These are phyloP conservation scores for Monosporascus sp. DNA, from an alignment of 2,329 filamentous ascomycete genomes.

Conservation along the genomic window DNA sequence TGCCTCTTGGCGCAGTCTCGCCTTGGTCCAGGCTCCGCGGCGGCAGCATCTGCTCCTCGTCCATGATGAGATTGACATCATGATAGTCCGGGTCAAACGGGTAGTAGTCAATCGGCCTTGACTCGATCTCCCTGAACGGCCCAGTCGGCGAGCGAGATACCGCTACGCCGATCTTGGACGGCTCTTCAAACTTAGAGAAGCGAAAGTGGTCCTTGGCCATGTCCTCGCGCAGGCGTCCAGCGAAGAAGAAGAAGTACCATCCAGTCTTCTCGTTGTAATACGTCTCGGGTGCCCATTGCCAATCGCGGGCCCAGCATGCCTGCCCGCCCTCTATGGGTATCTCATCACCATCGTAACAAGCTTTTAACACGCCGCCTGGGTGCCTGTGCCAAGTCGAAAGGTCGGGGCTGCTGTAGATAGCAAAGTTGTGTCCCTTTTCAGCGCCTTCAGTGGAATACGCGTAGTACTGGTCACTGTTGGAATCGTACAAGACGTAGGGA, in stretches of 20 bases:
- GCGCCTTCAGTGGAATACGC: conserved; percentile 32
- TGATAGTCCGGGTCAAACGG: conserved; percentile 31
- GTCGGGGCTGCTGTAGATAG: conserved; percentile 31
- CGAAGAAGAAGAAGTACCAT: conserved; percentile 34
- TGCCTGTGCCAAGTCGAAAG: conserved; percentile 31
- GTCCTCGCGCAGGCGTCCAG: conserved; percentile 28
- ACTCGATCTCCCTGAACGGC: conserved; percentile 27
- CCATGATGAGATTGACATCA: conserved; percentile 34
- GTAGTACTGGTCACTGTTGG: conserved; percentile 24
- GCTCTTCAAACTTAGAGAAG: conserved; percentile 30
- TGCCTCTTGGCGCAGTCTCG: conserved; percentile 26
- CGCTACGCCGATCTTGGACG: conserved; percentile 30
- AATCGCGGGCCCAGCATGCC: conserved; percentile 31
- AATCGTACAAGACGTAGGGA: conserved; percentile 28
- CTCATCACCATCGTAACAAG: conserved; percentile 26
- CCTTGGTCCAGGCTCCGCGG: conserved; percentile 23
- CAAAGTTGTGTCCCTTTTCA: conserved; percentile 26
- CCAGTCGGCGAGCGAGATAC: conserved; percentile 30
- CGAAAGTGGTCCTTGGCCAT: conserved; percentile 28
- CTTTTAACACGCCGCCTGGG: conserved; percentile 27
- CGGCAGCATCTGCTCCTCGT: conserved; percentile 28
- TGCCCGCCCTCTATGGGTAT: conserved; percentile 25
- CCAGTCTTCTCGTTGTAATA: conserved; percentile 31
- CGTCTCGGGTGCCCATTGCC: conserved; percentile 32
- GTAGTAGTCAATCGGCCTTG: conserved; percentile 28